These are phyloP conservation scores for Seiridium unicorne DNA, from an alignment of 2,329 filamentous ascomycete species.

Conservation along the genomic window DNA sequence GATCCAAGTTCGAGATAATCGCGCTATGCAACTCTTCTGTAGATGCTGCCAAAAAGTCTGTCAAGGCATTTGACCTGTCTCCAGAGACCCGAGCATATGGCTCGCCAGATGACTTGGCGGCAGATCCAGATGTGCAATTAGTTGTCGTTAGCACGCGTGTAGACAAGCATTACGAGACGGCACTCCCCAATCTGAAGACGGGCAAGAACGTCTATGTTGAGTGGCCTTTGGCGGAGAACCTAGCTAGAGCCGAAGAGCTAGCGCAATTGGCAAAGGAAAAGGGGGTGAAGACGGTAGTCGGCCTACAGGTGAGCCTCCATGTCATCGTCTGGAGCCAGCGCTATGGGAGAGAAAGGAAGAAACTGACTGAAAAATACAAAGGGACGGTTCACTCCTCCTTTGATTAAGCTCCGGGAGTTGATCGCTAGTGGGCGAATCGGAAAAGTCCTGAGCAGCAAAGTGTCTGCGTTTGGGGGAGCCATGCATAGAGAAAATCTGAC, in stretches of 20 bases:
- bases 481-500: slow-evolving; percentile 28
- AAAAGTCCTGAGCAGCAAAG: slow-evolving; percentile 48
- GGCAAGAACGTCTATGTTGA: slow-evolving; percentile 54
- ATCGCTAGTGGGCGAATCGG: slow-evolving; percentile 45
- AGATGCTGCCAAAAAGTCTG: slow-evolving; percentile 39
- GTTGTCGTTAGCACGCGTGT: slow-evolving; percentile 53
- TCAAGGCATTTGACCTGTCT: slow-evolving; percentile 37
- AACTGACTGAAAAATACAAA: background rate
- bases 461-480: slow-evolving; percentile 33
- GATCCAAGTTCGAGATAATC: slow-evolving; percentile 42
- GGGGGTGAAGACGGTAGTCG: slow-evolving; percentile 40
- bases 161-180: slow-evolving; percentile 45
- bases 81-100: slow-evolving; percentile 46
- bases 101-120: slow-evolving; percentile 41
- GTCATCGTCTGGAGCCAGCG: background rate
- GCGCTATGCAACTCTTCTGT: slow-evolving; percentile 49
- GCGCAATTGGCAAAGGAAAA: slow-evolving; percentile 23
- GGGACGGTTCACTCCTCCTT: slow-evolving; percentile 36
- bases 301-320: slow-evolving; percentile 25
- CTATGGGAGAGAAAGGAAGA: too few species aligned
- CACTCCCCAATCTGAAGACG: slow-evolving; percentile 43
- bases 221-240: slow-evolving; percentile 52
- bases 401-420: slow-evolving; percentile 40
- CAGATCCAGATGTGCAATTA: slow-evolving; percentile 48
- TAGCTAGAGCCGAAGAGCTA: slow-evolving; percentile 37